These are phyloP conservation scores for Rhazya stricta DNA, from an alignment of 257 asterid genomes.

Conservation along the genomic window DNA sequence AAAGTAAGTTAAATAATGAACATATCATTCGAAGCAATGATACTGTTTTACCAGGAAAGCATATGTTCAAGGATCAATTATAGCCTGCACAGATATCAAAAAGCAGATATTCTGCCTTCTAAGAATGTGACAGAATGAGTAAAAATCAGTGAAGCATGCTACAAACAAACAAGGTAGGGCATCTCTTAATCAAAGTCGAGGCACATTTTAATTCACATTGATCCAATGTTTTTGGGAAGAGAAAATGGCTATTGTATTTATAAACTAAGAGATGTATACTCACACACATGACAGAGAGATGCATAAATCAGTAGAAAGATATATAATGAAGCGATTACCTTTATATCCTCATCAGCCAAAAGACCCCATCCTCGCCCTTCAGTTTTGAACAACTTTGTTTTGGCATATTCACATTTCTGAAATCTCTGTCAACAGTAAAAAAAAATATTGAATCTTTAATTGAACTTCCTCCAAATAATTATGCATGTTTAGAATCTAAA, in stretches of 20 bases:
- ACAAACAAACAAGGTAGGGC: not conserved
- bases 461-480: constrained; percentile 16
- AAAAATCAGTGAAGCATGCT: not conserved
- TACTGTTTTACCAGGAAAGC: not conserved
- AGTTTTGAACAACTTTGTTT: constrained; percentile 68
- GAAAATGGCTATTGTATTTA: not conserved
- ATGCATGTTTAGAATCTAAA: not conserved
- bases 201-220: not conserved
- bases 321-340: constrained; percentile 39
- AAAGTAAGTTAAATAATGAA: not conserved
- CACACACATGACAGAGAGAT: not conserved
- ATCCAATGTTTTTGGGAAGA: not conserved
- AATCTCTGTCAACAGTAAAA: constrained; percentile 53
- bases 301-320: not conserved
- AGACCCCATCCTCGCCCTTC: constrained; percentile 99
- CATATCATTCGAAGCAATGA: not conserved
- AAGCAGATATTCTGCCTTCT: not conserved
- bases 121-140: not conserved
- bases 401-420: constrained; percentile 71
- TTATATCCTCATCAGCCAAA: constrained; percentile 57
- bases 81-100: not conserved
- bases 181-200: not conserved
- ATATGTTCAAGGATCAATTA: not conserved
- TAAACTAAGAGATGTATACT: not conserved
- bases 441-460: constrained; percentile 15